These are phyloP conservation scores for Epichloe aotearoae DNA, from an alignment of 2,329 filamentous ascomycete genomes.

Conservation along the genomic window DNA sequence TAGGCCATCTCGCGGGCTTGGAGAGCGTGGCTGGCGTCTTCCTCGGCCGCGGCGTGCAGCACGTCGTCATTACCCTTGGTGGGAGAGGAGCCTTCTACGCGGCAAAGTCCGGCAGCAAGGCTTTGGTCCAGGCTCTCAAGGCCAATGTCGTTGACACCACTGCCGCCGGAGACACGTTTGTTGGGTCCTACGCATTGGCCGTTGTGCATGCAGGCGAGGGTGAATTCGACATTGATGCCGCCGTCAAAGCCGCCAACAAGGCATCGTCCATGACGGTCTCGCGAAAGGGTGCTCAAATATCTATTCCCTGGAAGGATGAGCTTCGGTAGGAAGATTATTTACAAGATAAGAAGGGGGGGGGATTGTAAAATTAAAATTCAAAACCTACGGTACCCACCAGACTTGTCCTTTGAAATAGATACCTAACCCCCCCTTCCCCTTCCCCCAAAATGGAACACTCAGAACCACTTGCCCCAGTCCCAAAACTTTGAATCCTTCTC, in stretches of 20 bases:
- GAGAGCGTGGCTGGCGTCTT: conserved; percentile 44
- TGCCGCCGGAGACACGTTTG: conserved; percentile 87
- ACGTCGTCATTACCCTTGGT: conserved; percentile 76
- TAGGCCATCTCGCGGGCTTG: conserved; percentile 33
- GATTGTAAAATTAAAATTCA: background rate
- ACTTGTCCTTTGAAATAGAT: background rate
- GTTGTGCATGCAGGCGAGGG: conserved; percentile 37
- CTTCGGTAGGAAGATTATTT: conserved; percentile 15
- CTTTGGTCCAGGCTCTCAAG: conserved; percentile 49
- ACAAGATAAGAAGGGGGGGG: conserved; percentile 5
- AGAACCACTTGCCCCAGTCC: conserved; percentile 18
- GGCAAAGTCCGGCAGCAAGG: conserved; percentile 27
- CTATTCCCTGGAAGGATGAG: conserved; percentile 32
- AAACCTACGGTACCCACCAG: background rate
- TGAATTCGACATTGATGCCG: conserved; percentile 41
- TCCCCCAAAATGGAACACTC: background rate
- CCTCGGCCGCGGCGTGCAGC: conserved; percentile 53
- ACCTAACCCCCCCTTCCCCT: no score
- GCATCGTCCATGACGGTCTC: conserved; percentile 29
- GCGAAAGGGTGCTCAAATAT: conserved; percentile 28
- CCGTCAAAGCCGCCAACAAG: conserved; percentile 39
- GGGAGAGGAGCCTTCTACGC: conserved; percentile 62
- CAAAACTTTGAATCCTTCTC: conserved; percentile 14
- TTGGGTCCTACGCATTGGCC: conserved; percentile 71
- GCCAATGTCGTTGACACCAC: conserved; percentile 82